phyloP scores from a whole-genome alignment of 805 yeast species.

The Dipodascopsis tothii region DNA sequence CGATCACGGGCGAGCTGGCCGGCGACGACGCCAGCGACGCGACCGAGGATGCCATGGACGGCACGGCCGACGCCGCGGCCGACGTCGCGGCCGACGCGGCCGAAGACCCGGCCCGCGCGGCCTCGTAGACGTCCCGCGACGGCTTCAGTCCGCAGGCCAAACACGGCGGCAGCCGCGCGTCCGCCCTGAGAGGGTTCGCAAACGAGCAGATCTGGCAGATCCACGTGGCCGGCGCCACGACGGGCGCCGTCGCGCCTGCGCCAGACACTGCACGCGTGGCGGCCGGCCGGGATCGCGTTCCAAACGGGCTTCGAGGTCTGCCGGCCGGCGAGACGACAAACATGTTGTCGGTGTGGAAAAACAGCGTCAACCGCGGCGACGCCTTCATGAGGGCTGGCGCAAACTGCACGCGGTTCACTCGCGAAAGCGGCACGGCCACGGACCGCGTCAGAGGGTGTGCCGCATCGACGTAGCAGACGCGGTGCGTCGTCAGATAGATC shows the following conservation, averaged over 20 bases:
- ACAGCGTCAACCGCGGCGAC: conserved; percentile 64
- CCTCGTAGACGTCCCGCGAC: too few species aligned
- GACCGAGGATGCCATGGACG: too few species aligned
- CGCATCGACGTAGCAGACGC: conserved; percentile 68
- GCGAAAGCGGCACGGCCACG: conserved; percentile 41
- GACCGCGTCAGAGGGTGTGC: conserved; percentile 37
- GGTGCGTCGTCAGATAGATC: conserved; percentile 60
- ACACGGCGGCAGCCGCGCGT: conserved; percentile 41
- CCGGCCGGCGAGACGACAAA: too few species aligned
- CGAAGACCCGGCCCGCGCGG: too few species aligned
- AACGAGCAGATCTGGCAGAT: conserved; percentile 83
- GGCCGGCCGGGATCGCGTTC: too few species aligned
- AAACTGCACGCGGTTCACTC: conserved; percentile 30
- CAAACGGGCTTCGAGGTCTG: too few species aligned
- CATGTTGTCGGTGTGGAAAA: not conserved
- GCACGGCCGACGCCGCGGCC: too few species aligned
- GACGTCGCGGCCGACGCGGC: too few species aligned
- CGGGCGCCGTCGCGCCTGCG: not conserved
- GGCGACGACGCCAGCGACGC: too few species aligned
- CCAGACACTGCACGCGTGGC: too few species aligned
- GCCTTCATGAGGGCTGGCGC: conserved; percentile 55
- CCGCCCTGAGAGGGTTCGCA: conserved; percentile 41
- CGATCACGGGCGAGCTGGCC: too few species aligned
- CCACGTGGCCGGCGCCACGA: conserved; percentile 44
- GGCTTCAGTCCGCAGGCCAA: conserved; percentile 56